Conservation (phyloP, 2,329 filamentous ascomycete genomes). For the Fonsecaea erecta region DNA sequence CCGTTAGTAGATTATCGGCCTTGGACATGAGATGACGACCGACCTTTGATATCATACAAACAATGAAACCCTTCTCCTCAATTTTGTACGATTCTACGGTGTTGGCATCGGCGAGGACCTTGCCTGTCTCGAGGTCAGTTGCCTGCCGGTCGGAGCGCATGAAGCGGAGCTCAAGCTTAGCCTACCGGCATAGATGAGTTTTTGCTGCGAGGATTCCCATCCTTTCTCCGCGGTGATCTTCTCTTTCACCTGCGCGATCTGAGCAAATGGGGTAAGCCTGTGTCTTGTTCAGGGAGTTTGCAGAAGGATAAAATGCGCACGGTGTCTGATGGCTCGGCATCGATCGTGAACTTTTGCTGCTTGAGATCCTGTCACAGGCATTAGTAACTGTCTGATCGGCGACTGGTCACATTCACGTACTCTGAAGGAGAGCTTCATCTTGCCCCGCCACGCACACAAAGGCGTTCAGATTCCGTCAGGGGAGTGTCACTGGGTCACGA, state of each 20-base stretch:
- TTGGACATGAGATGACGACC: constrained; percentile 30
- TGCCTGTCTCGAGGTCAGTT: constrained; percentile 63
- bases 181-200: constrained; percentile 97
- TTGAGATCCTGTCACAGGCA: constrained; percentile 76
- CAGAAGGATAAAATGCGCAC: constrained; percentile 52
- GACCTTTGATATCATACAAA: constrained; percentile 98
- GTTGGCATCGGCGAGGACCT: constrained; percentile 97
- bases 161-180: constrained; percentile 1
- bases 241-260: constrained; percentile 90
- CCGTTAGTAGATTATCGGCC: constrained; percentile 10
- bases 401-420: constrained; percentile 47
- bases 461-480: background rate
- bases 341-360: constrained; percentile 97
- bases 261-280: constrained; percentile 35
- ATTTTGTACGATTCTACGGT: constrained; percentile 97
- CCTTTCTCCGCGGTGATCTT: constrained; percentile 92
- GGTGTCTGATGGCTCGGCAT: constrained; percentile 88
- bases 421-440: constrained; percentile 75
- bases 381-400: constrained; percentile 39
- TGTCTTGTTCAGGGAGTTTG: background rate
- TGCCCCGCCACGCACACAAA: constrained; percentile 44
- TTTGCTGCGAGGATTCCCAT: constrained; percentile 88
- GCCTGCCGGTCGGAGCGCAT: background rate
- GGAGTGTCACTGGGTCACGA: background rate
- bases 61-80: constrained; percentile 98